Evolutionary conservation across 352 stramenopile genomes (phyloP).

Genomic region (Phytophthora podocarpi): DNA sequence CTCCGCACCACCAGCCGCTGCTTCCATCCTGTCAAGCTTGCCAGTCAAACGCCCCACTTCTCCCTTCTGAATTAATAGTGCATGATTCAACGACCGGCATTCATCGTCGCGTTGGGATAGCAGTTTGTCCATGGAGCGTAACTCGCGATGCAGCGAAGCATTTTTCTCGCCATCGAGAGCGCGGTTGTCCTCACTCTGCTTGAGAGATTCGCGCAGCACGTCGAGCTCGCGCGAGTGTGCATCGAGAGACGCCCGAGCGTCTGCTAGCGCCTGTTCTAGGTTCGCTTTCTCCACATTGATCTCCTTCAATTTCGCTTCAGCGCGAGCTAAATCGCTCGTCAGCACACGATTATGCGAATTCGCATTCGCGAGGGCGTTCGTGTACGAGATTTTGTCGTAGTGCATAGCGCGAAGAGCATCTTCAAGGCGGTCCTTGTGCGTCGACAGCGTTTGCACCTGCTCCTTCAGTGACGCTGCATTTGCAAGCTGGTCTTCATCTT

Average conservation of each 20-base stretch:
- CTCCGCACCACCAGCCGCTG: neutral
- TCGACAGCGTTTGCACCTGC: conserved; percentile 55
- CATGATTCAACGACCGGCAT: conserved; percentile 61
- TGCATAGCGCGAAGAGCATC: conserved; percentile 73
- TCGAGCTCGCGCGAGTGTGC: conserved; percentile 58
- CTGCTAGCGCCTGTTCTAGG: conserved; percentile 47
- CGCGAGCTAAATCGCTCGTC: conserved; percentile 56
- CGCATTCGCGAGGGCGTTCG: conserved; percentile 75
- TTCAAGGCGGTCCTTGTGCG: conserved; percentile 71
- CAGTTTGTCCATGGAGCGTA: conserved; percentile 75
- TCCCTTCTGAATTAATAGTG: conserved; percentile 54
- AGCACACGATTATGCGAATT: conserved; percentile 81
- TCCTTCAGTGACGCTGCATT: conserved; percentile 43
- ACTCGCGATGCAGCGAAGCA: conserved; percentile 65
- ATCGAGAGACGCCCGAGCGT: conserved; percentile 46
- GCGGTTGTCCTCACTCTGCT: conserved; percentile 57
- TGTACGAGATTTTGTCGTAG: conserved; percentile 88
- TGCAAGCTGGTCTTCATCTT: neutral
- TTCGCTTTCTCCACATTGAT: conserved; percentile 39
- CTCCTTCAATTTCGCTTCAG: conserved; percentile 63
- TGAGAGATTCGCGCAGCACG: conserved; percentile 59
- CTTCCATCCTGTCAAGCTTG: conserved; percentile 39
- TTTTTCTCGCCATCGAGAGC: conserved; percentile 76
- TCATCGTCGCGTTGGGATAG: conserved; percentile 75
- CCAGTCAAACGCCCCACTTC: conserved; percentile 61